Base-by-base conservation (phyloP, 148 eudicot genomes). In the Polygonum maritimum region DNA sequence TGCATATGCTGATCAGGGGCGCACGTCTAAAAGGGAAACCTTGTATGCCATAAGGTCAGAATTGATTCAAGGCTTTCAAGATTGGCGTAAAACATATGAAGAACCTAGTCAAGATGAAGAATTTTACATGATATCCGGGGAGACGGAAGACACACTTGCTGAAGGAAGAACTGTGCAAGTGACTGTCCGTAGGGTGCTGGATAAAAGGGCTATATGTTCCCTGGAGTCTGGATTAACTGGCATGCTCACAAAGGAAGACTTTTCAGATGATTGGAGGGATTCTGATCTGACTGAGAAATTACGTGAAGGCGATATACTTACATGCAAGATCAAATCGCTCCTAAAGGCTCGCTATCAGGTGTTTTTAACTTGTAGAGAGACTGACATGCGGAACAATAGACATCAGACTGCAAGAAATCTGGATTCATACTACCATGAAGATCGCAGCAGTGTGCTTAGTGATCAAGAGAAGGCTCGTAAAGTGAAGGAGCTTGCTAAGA, bases 121-220 rank as follows among this genome's bases (percentile, higher is more conserved):
- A 74, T 96, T 92, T 77, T 87, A 75, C 79, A 85, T 96, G 97
- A 87, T 96, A 47, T 86, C 97, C 74, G 98, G 98, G 35, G 99
- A 96, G 87, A 89, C 90, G 11, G 97, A 89, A 74, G 91, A 92
- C 45, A 85, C 96, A 10, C 83, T 96, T 75, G 82, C 91, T 76
- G 99, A 92, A 82, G 99, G 98, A 78, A 87, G 89, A 80, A 85
- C 81, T 78, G 94, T 96, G 74, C 98, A 96, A 80, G 99, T 85
- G 41, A 96, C 99, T 5, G 91, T 96, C 73, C 94, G 97, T 52
- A 86, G 93, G 82, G 97, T 92, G 62, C 98, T 87, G 77, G 80
- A 90, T 31, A 91, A 87, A 71, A 84, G 84, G 79, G 99, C 98
- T 48, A 80, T 84, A 60, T 92, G 98, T 88, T 80, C 22, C 47